A percentile compares a stretch with the other conserved stretches of the same genome.
These are phyloP conservation scores for Populus davidiana DNA, from an alignment of 345 rosid species.

Conservation along the genomic window DNA sequence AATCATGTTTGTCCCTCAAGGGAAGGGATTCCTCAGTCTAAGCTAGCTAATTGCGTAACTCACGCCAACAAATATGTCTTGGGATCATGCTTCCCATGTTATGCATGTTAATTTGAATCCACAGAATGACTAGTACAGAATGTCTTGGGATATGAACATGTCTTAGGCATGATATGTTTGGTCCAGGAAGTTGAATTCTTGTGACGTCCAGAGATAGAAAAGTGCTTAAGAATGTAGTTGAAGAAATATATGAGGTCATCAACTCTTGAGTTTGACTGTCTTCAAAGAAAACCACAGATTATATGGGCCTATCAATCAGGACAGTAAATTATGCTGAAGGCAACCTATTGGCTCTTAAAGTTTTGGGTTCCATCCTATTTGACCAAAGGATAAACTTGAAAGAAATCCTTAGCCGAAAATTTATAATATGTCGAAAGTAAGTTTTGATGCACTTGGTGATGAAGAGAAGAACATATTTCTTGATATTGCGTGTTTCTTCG, in stretches of 20 bases:
- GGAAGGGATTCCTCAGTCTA: too few relatives aligned
- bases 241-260: slow-evolving; percentile 1
- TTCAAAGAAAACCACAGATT: slow-evolving; percentile 3
- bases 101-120: too few relatives aligned
- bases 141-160: too few relatives aligned
- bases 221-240: background rate
- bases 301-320: background rate
- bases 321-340: slow-evolving; percentile 7
- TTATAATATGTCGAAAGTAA: background rate
- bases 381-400: background rate
- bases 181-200: too few relatives aligned
- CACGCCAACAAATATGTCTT: too few relatives aligned
- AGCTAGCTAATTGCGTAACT: too few relatives aligned
- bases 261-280: slow-evolving; percentile 4
- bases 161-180: too few relatives aligned
- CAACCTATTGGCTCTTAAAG: slow-evolving; percentile 14
- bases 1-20: too few relatives aligned
- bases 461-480: slow-evolving; percentile 12
- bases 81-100: too few relatives aligned
- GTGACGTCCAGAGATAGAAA: slow-evolving; percentile 12
- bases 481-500: slow-evolving; percentile 17
- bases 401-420: background rate
- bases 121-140: too few relatives aligned
- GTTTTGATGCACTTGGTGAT: slow-evolving; percentile 1
- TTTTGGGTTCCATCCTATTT: slow-evolving; percentile 17